phyloP scores from a whole-genome alignment of 352 stramenopile species.

The Paralagenidium karlingii region DNA sequence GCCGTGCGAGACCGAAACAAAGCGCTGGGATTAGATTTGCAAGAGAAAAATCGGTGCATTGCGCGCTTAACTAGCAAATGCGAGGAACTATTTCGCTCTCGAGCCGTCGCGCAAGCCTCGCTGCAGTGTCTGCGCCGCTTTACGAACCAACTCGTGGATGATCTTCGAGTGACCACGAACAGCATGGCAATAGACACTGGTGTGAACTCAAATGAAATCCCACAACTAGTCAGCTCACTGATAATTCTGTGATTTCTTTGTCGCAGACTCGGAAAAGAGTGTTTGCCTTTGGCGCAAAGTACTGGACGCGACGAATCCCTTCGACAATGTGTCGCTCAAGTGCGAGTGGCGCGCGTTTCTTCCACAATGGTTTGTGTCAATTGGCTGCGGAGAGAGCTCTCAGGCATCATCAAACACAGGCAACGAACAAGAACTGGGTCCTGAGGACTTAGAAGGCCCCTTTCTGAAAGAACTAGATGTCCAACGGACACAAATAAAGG shows the following conservation, averaged over 20 bases:
- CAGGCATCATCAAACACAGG: background rate
- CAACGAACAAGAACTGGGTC: background rate
- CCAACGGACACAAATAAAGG: constrained; percentile 8
- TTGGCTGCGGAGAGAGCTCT: background rate
- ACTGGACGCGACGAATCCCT: too few relatives aligned
- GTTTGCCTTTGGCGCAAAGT: background rate
- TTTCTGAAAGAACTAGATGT: background rate
- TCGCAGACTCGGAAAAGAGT: background rate
- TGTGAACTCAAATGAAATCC: background rate
- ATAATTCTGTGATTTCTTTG: background rate
- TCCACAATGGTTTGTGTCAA: too few relatives aligned
- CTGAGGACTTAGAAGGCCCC: background rate
- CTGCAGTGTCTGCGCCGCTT: constrained; percentile 46
- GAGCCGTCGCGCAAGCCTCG: constrained; percentile 24
- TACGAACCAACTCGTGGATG: constrained; percentile 57
- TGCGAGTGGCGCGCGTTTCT: too few relatives aligned
- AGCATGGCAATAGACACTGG: background rate
- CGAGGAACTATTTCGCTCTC: constrained; percentile 46
- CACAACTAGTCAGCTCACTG: background rate
- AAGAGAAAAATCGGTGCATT: constrained; percentile 76
- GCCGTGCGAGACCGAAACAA: constrained; percentile 61
- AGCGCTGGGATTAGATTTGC: constrained; percentile 55
- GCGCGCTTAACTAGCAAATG: constrained; percentile 49
- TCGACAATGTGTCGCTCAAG: too few relatives aligned
- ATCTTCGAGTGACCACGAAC: constrained; percentile 9